A percentile compares a stretch with the other conserved stretches of the same genome.
phyloP scores from a whole-genome alignment of 768 basidiomycete species.

The Vararia minispora region DNA sequence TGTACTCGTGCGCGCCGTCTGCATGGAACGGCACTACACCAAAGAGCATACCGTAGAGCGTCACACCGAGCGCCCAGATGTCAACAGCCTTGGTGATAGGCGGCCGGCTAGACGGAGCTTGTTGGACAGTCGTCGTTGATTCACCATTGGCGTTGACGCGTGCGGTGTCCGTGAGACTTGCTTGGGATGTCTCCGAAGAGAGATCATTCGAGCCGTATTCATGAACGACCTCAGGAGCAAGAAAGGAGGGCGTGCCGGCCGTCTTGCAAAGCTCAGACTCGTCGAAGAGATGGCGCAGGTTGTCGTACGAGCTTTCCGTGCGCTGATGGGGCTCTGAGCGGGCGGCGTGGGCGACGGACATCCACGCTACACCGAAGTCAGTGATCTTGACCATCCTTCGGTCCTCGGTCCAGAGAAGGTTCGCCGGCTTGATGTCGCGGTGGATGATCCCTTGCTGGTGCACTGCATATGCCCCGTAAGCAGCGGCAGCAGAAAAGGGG shows the following conservation, averaged over 20 bases:
- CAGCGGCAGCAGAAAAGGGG: constrained; percentile 10
- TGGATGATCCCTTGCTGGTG: constrained; percentile 98
- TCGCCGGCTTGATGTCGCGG: constrained; percentile 98
- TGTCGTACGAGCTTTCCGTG: constrained; percentile 16
- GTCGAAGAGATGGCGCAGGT: constrained; percentile 62
- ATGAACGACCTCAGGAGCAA: constrained; percentile 89
- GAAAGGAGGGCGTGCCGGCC: constrained; percentile 92
- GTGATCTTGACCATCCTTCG: constrained; percentile 90
- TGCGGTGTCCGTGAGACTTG: constrained; percentile 17
- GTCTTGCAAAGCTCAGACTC: constrained; percentile 83
- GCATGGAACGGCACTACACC: constrained; percentile 73
- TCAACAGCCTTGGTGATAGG: constrained; percentile 90
- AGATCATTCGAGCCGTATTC: constrained; percentile 29
- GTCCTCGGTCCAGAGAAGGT: constrained; percentile 84
- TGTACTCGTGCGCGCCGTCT: constrained; percentile 49
- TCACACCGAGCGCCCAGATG: constrained; percentile 96
- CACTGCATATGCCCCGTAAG: constrained; percentile 37
- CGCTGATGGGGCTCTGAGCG: constrained; percentile 34
- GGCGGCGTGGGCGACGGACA: constrained; percentile 80
- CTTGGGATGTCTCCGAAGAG: constrained; percentile 11
- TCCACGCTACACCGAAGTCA: constrained; percentile 96
- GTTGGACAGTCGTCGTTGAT: constrained; percentile 22
- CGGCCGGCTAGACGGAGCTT: constrained; percentile 24
- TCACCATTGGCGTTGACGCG: constrained; percentile 22
- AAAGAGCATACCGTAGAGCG: constrained; percentile 88